Evolutionary conservation across 1,284 basidiomycete species (phyloP).

Genomic region (Peniophora sp.): DNA sequence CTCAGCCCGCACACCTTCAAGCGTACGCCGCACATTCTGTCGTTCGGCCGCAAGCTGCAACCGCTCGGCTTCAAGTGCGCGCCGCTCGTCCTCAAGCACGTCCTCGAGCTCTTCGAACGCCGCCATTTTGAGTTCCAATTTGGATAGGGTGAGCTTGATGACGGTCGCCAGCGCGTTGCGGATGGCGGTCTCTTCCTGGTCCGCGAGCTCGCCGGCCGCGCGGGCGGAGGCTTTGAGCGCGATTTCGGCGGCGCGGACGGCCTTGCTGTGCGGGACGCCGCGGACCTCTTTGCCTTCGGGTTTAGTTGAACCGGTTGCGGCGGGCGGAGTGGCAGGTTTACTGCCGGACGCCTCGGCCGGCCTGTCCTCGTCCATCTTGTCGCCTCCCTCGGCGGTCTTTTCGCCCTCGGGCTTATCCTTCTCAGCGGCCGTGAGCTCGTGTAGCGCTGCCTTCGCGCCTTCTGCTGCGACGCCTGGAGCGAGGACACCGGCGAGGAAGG

Average conservation of each 20-base stretch:
- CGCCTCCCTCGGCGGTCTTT: constrained; percentile 19
- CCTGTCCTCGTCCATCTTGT: constrained; percentile 28
- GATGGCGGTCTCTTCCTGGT: constrained; percentile 82
- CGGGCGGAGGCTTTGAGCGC: constrained; percentile 87
- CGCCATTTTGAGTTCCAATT: constrained; percentile 88
- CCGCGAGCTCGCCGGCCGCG: constrained; percentile 76
- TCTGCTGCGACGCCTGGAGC: constrained; percentile 88
- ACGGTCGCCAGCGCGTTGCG: constrained; percentile 76
- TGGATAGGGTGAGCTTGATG: constrained; percentile 87
- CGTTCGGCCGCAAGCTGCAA: constrained; percentile 63
- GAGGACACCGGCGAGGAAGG: constrained; percentile 91
- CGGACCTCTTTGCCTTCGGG: constrained; percentile 35
- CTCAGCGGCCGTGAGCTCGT: constrained; percentile 62
- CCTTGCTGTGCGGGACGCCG: constrained; percentile 64
- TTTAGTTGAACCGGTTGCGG: constrained; percentile 10
- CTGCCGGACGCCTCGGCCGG: constrained; percentile 12
- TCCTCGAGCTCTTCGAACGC: constrained; percentile 91
- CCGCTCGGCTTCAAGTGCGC: constrained; percentile 63
- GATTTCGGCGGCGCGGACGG: constrained; percentile 73
- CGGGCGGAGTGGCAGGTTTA: constrained; percentile 12
- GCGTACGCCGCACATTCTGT: constrained; percentile 51
- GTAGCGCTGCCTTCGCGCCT: constrained; percentile 87
- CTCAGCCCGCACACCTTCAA: constrained; percentile 58
- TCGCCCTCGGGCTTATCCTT: constrained; percentile 25
- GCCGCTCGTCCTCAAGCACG: constrained; percentile 80